Base-by-base conservation (phyloP, 768 basidiomycete genomes). In the Leccinellum albellum region DNA sequence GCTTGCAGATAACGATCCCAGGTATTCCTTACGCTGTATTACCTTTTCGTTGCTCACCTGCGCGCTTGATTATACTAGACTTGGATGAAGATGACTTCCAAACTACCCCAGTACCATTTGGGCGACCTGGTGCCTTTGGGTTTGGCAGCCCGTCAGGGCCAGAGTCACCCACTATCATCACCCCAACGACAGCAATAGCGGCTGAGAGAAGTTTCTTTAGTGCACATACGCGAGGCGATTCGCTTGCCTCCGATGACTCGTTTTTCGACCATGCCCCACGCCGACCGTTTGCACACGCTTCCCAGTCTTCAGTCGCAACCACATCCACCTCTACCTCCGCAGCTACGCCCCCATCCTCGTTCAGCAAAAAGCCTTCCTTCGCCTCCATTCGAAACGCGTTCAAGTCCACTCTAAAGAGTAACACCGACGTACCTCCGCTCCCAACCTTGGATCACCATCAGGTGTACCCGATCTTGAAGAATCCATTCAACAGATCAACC, bases 311-410 rank as follows among this genome's bases (percentile, higher is more conserved):
- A 6, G 78, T 90, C 42, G 80, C 82, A 28, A 80, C 80, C 1
- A 77, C 82, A 1, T 64, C 73, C 47, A 71, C 67, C 0, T 55
- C 63, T 3, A 52, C 45, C 0, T 69, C 67, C 29, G 51, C 60
- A 2, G 55, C 53, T 24, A 33, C 64, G 8, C 53, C 50, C 33
- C 61, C 64, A 45, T 73, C 83, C n/a, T 77, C 83, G 1, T 88
- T 91, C 66, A 76, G 83, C 44, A 91, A 90, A 75, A 94, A 94
- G 64, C 71, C 88, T 3, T 93, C 91, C 0, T 92, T 94, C 58
- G 91, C 91, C 2, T 92, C 89, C 15, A 84, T 94, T 57, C 85
- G 89, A 40, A 91, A 91, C 67, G 90, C 91, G 4, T 92, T 94
- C 79, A 93, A 89, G 71, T 82, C 81, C 46, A 61, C 63, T 46